Evolutionary conservation across 2,329 filamentous ascomycete genomes (phyloP).

Genomic region (Simplicillium sp.): DNA sequence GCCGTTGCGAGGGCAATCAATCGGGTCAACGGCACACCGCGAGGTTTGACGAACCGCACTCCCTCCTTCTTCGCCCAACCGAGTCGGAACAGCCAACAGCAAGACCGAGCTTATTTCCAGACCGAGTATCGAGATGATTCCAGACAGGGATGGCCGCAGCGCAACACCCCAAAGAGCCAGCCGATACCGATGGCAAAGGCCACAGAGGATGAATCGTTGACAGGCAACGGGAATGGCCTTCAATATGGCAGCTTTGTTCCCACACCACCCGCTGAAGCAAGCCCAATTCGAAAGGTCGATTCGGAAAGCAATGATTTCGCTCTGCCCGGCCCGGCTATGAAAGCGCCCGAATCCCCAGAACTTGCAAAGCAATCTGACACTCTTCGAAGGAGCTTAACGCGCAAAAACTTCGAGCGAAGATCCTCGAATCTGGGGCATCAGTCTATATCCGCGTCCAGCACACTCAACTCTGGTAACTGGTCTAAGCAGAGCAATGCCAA

Average conservation of each 20-base stretch:
- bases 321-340: slow-evolving; percentile 44
- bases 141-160: neutral
- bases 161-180: neutral
- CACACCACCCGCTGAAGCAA: slow-evolving; percentile 22
- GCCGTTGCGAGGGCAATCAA: slow-evolving; percentile 64
- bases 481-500: slow-evolving; percentile 1
- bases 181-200: slow-evolving; percentile 11
- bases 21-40: slow-evolving; percentile 46
- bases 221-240: slow-evolving; percentile 24
- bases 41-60: slow-evolving; percentile 21
- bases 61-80: slow-evolving; percentile 18
- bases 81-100: slow-evolving; percentile 8
- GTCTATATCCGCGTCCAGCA: neutral
- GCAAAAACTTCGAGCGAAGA: neutral
- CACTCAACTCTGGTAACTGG: neutral
- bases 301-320: slow-evolving; percentile 29
- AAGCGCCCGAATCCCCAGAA: slow-evolving; percentile 16
- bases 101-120: slow-evolving; percentile 1
- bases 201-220: slow-evolving; percentile 31
- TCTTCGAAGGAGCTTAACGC: neutral
- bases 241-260: slow-evolving; percentile 46
- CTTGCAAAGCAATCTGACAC: neutral
- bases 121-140: neutral
- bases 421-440: neutral
- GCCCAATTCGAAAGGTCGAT: slow-evolving; percentile 13